Base-by-base conservation (phyloP, 2,329 filamentous ascomycete genomes). In the Thielaviopsis ethacetica region DNA sequence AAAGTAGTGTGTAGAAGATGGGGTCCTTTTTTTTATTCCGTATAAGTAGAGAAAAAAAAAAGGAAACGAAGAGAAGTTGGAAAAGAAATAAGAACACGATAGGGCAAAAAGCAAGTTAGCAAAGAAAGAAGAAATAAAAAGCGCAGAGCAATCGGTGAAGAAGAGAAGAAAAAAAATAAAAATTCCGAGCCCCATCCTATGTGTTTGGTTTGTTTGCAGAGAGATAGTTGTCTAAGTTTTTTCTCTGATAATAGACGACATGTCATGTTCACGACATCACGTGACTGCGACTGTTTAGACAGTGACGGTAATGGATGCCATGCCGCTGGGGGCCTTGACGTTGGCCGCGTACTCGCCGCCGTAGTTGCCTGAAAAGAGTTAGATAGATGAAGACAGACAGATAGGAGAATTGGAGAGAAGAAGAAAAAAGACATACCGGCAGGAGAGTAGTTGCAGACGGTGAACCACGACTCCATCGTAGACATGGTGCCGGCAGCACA, bases 391-490 rank as follows among this genome's bases (percentile, higher is more conserved):
- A 49, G 47, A 3, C 53, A 22, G 34, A 17, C n/a, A 30, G n/a
- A n/a, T n/a, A 53, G 38, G 26, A 13, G 4, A 5, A 26, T 10
- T 24, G 26, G 9, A 9, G 13, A 5, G 13, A 15, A 13, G 19
- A 5, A n/a, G 17, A 38, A 26, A 1, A 49, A 54, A 27, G 27
- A 71, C 81, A 71, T 81, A 87, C 88, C 89, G 63, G 82, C 73
- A 62, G 82, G 78, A 64, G 73, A 75, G 75, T 95, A 95, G 79
- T 95, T 91, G 84, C 89, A 95, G 66, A 94, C 88, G 30, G 86
- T 91, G 76, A 82, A 89, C 72, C 80, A 83, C n/a, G 82, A 72
- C 44, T 76, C 76, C 74, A 82, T 70, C 64, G 61, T 64, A 22
- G 67, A 63, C 62, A 69, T 70, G 38, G 73, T 77, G 60, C 77